These are phyloP conservation scores for Penicillium psychrosexuale DNA, from an alignment of 2,329 filamentous ascomycete species.

Conservation along the genomic window DNA sequence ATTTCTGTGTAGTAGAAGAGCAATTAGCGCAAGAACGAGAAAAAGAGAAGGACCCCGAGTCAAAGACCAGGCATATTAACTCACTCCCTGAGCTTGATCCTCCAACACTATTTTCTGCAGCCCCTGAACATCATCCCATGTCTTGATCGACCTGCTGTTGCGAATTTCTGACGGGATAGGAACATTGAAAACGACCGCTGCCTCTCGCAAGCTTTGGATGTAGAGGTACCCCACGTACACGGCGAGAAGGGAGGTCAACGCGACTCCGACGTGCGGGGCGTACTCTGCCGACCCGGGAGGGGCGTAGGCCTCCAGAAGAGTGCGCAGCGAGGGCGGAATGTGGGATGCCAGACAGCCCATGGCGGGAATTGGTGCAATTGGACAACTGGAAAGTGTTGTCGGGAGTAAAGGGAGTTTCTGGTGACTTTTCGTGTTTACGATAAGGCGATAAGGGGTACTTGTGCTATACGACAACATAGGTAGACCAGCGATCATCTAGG, in stretches of 20 bases:
- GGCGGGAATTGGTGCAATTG: conserved; percentile 18
- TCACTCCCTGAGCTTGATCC: conserved; percentile 40
- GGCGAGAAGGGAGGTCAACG: conserved; percentile 30
- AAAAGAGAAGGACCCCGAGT: background rate
- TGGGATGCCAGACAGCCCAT: conserved; percentile 27
- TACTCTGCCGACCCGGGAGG: conserved; percentile 19
- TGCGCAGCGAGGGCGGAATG: conserved; percentile 22
- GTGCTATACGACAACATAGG: background rate
- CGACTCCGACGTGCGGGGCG: conserved; percentile 23
- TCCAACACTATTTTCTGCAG: conserved; percentile 36
- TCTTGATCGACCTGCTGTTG: conserved; percentile 28
- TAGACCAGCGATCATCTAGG: background rate
- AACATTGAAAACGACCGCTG: conserved; percentile 38
- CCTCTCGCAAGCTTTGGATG: conserved; percentile 29
- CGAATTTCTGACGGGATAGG: conserved; percentile 37
- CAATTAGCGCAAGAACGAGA: conserved; percentile 14
- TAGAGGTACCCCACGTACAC: conserved; percentile 34
- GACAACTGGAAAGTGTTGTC: conserved; percentile 5
- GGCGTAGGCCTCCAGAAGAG: conserved; percentile 18
- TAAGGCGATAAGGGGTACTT: conserved; percentile 8
- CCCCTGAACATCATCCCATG: conserved; percentile 37
- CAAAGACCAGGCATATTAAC: conserved; percentile 12
- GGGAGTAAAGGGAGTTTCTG: conserved; percentile 40
- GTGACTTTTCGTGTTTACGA: conserved; percentile 18
- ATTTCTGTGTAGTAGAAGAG: conserved; percentile 30